A percentile compares a stretch with the other conserved stretches of the same genome.
Evolutionary conservation across 106 monocot genomes (phyloP).

Genomic region (Triglochin maritima): DNA sequence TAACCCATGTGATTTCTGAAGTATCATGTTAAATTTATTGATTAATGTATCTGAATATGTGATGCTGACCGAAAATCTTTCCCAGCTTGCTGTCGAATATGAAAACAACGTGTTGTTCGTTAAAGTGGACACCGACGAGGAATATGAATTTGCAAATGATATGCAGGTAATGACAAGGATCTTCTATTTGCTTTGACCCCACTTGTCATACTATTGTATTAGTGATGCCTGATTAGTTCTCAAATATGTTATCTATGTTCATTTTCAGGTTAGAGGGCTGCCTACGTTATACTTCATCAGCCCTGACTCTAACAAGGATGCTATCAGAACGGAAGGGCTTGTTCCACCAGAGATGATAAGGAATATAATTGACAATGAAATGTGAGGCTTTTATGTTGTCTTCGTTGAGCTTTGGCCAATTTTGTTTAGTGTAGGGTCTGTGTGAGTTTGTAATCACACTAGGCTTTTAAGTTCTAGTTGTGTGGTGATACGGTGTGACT

Average conservation of each 20-base stretch:
- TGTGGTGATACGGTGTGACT: too few relatives aligned
- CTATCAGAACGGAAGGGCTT: conserved; percentile 78
- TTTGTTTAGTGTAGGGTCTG: too few relatives aligned
- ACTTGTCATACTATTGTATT: background rate
- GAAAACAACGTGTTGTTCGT: conserved; percentile 57
- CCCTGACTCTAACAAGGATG: conserved; percentile 70
- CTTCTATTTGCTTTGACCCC: background rate
- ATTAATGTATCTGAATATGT: too few relatives aligned
- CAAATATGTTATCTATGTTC: background rate
- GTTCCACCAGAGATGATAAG: conserved; percentile 70
- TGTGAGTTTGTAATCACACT: too few relatives aligned
- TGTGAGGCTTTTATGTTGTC: conserved; percentile 23
- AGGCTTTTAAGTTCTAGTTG: too few relatives aligned
- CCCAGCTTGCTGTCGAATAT: conserved; percentile 68
- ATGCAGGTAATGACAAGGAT: conserved; percentile 27
- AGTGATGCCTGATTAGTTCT: background rate
- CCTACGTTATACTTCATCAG: conserved; percentile 87
- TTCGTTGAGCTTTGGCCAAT: too few relatives aligned
- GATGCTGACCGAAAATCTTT: background rate
- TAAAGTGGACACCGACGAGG: conserved; percentile 96
- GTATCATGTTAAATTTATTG: too few relatives aligned
- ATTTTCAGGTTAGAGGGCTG: conserved; percentile 54
- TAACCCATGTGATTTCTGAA: too few relatives aligned
- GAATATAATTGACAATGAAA: conserved; percentile 69
- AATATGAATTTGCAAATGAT: conserved; percentile 76